These are phyloP conservation scores for Volutella citrinella DNA, from an alignment of 2,329 filamentous ascomycete species.

Conservation along the genomic window DNA sequence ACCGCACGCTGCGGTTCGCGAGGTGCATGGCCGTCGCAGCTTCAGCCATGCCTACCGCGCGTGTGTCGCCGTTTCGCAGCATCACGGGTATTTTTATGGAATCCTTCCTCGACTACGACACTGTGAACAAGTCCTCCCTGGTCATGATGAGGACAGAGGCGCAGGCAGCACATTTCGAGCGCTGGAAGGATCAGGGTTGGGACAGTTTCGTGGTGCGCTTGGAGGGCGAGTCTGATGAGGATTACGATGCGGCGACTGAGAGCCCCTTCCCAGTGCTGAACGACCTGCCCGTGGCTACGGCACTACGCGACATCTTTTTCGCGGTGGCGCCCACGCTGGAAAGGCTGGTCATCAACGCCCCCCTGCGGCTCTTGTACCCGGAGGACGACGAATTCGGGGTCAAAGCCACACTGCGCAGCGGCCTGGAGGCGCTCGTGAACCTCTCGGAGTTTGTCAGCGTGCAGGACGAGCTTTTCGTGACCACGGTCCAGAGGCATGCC, in stretches of 20 bases:
- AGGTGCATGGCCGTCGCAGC: no score
- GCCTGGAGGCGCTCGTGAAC: conserved; percentile 16
- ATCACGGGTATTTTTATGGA: no score
- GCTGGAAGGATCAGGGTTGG: no score
- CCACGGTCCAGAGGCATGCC: not conserved
- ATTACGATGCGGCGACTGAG: not conserved
- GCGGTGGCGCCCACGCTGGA: conserved; percentile 12
- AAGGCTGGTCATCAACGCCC: conserved; percentile 19
- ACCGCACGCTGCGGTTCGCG: no score
- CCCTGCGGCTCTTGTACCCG: conserved; percentile 10
- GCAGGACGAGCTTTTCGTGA: conserved; percentile 16
- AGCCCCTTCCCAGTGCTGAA: conserved; percentile 3
- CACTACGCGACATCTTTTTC: conserved; percentile 6
- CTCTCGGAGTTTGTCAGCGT: conserved; percentile 23
- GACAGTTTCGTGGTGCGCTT: no score
- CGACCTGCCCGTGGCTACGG: conserved; percentile 1
- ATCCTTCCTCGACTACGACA: no score
- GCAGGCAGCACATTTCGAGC: no score
- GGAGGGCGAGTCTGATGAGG: no score
- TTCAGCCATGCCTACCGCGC: no score
- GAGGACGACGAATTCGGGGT: not conserved
- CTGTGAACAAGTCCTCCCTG: no score
- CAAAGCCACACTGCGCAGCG: conserved; percentile 9
- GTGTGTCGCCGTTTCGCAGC: no score
- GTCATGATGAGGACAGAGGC: no score